A percentile compares a stretch with the other conserved stretches of the same genome.
Conservation (phyloP, 1,284 basidiomycete genomes). For the Megacollybia platyphylla region DNA sequence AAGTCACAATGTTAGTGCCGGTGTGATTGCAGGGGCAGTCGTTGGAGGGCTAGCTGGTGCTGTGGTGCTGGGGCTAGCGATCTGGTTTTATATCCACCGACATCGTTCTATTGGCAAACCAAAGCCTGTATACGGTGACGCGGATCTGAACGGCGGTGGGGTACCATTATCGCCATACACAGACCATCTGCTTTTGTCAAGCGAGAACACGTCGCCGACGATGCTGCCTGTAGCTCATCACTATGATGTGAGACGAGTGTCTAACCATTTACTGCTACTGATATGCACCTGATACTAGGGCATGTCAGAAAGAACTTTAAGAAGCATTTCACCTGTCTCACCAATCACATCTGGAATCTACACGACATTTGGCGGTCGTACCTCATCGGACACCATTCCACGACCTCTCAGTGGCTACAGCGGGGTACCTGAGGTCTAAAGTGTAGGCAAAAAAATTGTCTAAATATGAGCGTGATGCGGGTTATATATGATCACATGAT, state of each 20-base stretch:
- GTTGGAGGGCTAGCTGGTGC: conserved; percentile 29
- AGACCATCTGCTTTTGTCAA: background rate
- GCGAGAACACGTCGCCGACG: conserved; percentile 1
- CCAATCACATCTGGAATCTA: conserved; percentile 7
- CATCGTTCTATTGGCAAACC: conserved; percentile 9
- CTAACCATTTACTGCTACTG: background rate
- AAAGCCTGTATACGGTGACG: background rate
- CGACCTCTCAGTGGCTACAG: conserved; percentile 4
- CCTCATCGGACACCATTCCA: conserved; percentile 1
- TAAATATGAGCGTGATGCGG: background rate
- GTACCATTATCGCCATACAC: background rate
- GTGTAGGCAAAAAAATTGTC: background rate
- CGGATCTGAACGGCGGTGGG: background rate
- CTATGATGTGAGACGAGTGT: conserved; percentile 4
- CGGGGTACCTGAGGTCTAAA: conserved; percentile 9
- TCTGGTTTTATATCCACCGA: conserved; percentile 21
- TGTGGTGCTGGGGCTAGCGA: conserved; percentile 17
- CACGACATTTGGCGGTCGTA: conserved; percentile 7
- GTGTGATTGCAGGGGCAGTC: conserved; percentile 34
- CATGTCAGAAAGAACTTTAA: conserved; percentile 6
- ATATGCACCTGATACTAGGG: conserved; percentile 1
- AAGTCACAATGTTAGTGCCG: conserved; percentile 17
- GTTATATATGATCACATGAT: background rate
- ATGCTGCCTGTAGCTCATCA: conserved; percentile 7
- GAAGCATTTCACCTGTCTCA: conserved; percentile 8